Percentiles rank a stretch among this genome's conserved stretches.
These are phyloP conservation scores for Rhizomucor miehei DNA, from an alignment of 371 early-diverging fungal species.

Conservation along the genomic window DNA sequence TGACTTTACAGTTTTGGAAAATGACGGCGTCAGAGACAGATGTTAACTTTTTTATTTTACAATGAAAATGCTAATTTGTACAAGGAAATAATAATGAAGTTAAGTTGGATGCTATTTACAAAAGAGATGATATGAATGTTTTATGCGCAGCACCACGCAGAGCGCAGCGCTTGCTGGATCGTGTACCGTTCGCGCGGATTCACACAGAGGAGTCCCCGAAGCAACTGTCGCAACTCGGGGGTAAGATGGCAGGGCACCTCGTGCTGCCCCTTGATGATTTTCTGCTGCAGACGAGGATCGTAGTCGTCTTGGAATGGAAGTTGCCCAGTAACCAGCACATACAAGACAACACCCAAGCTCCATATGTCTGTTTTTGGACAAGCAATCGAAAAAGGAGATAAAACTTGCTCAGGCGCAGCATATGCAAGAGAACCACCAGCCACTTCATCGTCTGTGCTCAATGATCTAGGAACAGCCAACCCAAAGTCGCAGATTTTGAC, in stretches of 20 bases:
- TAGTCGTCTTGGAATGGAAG: constrained; percentile 79
- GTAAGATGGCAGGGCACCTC: constrained; percentile 31
- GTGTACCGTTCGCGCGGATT: constrained; percentile 22
- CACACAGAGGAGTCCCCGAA: constrained; percentile 23
- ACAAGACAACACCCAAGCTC: constrained; percentile 83
- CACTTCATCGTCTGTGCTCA: constrained; percentile 1
- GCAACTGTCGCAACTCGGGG: constrained; percentile 13
- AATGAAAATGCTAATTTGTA: too few relatives aligned
- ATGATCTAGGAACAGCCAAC: constrained; percentile 44
- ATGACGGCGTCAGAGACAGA: too few relatives aligned
- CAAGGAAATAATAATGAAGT: too few relatives aligned
- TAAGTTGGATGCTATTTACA: too few relatives aligned
- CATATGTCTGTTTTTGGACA: constrained; percentile 74
- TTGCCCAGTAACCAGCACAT: constrained; percentile 64
- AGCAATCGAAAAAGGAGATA: constrained; percentile 13
- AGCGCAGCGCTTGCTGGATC: constrained; percentile 20
- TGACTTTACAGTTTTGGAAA: too few relatives aligned
- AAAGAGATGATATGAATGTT: too few relatives aligned
- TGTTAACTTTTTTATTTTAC: too few relatives aligned
- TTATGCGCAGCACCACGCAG: constrained; percentile 23
- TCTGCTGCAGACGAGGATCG: constrained; percentile 65
- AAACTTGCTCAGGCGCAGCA: constrained; percentile 64
- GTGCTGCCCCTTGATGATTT: constrained; percentile 55
- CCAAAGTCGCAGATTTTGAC: constrained; percentile 93
- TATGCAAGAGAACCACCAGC: constrained; percentile 76